Conservation (phyloP, 371 early-diverging fungal species). For the Mortierella sp. region DNA sequence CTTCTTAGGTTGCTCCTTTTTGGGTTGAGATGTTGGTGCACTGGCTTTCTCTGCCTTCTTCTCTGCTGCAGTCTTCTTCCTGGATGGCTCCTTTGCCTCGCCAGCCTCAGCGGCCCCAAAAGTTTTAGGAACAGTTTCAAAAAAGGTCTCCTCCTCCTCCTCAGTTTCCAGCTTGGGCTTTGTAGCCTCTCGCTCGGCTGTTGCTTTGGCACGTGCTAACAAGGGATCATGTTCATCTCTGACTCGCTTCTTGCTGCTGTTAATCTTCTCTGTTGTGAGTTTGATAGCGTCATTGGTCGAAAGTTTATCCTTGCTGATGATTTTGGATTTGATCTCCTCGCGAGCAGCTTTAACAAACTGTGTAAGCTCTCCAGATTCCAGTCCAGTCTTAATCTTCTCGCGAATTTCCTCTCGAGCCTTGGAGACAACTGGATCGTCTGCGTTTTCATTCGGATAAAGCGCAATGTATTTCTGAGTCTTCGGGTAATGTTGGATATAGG, state of each 20-base stretch:
- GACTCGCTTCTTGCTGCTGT: slow-evolving; percentile 35
- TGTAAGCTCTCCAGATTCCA: slow-evolving; percentile 31
- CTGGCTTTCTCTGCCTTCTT: slow-evolving; percentile 8
- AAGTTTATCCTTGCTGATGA: slow-evolving; percentile 29
- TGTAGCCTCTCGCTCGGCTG: slow-evolving; percentile 29
- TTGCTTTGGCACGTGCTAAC: slow-evolving; percentile 42
- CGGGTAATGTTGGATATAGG: slow-evolving; percentile 54
- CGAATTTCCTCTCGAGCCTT: slow-evolving; percentile 40
- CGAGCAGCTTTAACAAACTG: slow-evolving; percentile 30
- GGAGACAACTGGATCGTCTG: slow-evolving; percentile 22
- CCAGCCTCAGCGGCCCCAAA: slow-evolving; percentile 13
- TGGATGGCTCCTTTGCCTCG: neutral
- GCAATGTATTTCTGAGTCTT: slow-evolving; percentile 52
- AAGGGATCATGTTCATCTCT: slow-evolving; percentile 31
- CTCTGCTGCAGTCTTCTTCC: slow-evolving; percentile 10
- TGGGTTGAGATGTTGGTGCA: slow-evolving; percentile 5
- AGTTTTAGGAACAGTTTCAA: slow-evolving; percentile 48
- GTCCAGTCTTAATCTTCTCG: slow-evolving; percentile 31
- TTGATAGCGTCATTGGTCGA: slow-evolving; percentile 30
- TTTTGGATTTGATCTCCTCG: slow-evolving; percentile 45
- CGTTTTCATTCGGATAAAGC: slow-evolving; percentile 44
- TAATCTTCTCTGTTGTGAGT: slow-evolving; percentile 34
- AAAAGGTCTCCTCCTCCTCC: slow-evolving; percentile 40
- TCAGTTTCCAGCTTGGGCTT: slow-evolving; percentile 21
- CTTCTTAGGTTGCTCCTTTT: slow-evolving; percentile 15